Percentiles rank a stretch among this genome's conserved stretches.
Evolutionary conservation across 257 asterid species (phyloP).

Genomic region (Schizonepeta tenuifolia): DNA sequence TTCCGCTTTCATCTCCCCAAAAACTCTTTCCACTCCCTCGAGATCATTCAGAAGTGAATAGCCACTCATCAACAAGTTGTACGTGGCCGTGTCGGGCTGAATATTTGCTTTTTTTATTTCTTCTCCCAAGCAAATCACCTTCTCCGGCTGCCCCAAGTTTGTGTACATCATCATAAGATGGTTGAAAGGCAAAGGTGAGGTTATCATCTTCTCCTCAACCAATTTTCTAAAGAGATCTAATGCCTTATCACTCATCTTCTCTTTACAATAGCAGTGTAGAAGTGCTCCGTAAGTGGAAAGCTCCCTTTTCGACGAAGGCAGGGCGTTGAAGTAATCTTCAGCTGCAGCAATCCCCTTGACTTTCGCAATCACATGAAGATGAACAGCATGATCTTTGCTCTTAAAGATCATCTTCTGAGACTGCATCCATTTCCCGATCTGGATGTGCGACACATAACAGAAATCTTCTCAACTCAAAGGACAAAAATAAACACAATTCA

Average conservation of each 20-base stretch:
- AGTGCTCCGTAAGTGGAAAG: constrained; percentile 64
- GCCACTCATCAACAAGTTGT: constrained; percentile 64
- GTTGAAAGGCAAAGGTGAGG: constrained; percentile 49
- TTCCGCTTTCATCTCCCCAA: constrained; percentile 60
- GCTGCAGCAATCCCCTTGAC: constrained; percentile 71
- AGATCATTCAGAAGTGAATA: constrained; percentile 53
- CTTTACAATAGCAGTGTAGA: constrained; percentile 66
- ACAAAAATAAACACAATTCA: neutral
- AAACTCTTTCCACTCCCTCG: constrained; percentile 71
- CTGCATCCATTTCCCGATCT: constrained; percentile 89
- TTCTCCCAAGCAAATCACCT: constrained; percentile 46
- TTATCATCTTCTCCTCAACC: constrained; percentile 46
- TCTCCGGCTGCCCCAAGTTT: constrained; percentile 61
- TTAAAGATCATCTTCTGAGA: constrained; percentile 48
- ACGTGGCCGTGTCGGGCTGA: constrained; percentile 54
- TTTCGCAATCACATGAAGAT: constrained; percentile 60
- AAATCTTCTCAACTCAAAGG: constrained; percentile 16
- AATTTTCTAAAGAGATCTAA: constrained; percentile 50
- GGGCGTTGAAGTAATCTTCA: constrained; percentile 58
- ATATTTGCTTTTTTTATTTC: constrained; percentile 62
- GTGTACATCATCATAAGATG: constrained; percentile 64
- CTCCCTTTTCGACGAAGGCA: constrained; percentile 45
- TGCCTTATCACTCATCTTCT: constrained; percentile 63
- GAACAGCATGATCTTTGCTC: constrained; percentile 49
- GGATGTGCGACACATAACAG: constrained; percentile 18